phyloP scores from a whole-genome alignment of 2,329 filamentous ascomycete genomes.

The Beauveria scarabaeidicola region DNA sequence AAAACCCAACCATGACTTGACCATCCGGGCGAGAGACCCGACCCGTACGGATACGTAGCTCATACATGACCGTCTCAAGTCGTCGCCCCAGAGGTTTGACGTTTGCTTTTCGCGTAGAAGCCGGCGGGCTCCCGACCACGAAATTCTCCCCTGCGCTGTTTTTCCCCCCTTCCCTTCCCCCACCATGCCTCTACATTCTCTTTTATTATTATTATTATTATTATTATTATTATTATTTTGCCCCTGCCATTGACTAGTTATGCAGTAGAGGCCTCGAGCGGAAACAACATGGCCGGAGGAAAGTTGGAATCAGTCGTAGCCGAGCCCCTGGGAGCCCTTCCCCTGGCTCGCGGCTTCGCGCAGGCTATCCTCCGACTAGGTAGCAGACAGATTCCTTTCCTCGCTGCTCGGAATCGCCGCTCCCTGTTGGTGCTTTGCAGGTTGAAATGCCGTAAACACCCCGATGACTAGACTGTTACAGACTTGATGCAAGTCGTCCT shows the following conservation, averaged over 20 bases:
- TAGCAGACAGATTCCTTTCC: background rate
- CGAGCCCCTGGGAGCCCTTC: background rate
- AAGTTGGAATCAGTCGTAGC: background rate
- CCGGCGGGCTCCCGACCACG: too few relatives aligned
- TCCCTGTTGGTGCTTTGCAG: background rate
- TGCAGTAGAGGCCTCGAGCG: background rate
- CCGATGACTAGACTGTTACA: constrained; percentile 5
- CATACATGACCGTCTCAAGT: constrained; percentile 9
- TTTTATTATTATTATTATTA: too few relatives aligned
- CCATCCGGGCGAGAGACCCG: background rate
- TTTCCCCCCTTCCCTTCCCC: background rate
- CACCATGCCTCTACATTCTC: too few relatives aligned
- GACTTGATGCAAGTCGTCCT: constrained; percentile 8
- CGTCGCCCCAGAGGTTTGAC: background rate
- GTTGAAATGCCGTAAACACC: background rate
- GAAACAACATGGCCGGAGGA: background rate
- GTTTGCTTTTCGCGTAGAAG: background rate
- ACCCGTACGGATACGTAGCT: background rate
- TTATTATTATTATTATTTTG: too few relatives aligned
- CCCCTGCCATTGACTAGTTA: background rate
- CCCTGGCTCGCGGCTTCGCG: background rate
- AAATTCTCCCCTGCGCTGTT: background rate
- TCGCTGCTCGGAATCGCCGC: background rate
- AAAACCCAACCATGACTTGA: background rate
- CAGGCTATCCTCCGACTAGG: background rate